Percentiles rank a stretch among this genome's conserved stretches.
These are phyloP conservation scores for Pseudogymnoascus sp. DNA, from an alignment of 2,329 filamentous ascomycete genomes.

Conservation along the genomic window DNA sequence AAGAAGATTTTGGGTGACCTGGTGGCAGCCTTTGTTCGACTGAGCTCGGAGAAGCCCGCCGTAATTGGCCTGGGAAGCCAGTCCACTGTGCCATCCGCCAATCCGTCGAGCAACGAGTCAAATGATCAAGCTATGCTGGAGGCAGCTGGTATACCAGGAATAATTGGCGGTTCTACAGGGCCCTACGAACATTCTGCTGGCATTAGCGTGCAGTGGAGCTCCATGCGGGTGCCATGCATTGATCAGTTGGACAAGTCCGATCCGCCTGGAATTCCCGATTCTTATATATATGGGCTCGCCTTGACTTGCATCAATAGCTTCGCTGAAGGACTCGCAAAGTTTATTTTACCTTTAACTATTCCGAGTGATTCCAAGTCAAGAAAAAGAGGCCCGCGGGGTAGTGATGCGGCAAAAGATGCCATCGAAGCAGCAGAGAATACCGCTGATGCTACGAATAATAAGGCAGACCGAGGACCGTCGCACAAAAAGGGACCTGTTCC, in stretches of 20 bases:
- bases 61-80: slow-evolving; percentile 85
- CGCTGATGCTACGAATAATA: slow-evolving; percentile 15
- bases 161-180: slow-evolving; percentile 67
- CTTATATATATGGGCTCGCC: slow-evolving; percentile 85
- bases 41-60: slow-evolving; percentile 83
- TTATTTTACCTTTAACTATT: slow-evolving; percentile 84
- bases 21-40: slow-evolving; percentile 79
- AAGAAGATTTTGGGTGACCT: slow-evolving; percentile 74
- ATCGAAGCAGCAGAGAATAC: background rate
- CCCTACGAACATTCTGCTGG: slow-evolving; percentile 62
- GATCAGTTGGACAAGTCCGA: slow-evolving; percentile 92
- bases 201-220: slow-evolving; percentile 88
- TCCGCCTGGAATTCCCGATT: slow-evolving; percentile 74
- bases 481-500: slow-evolving; percentile 71
- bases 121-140: slow-evolving; percentile 81
- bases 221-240: slow-evolving; percentile 76
- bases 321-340: slow-evolving; percentile 87
- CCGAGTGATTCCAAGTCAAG: slow-evolving; percentile 56
- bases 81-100: slow-evolving; percentile 68
- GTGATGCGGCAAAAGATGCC: slow-evolving; percentile 16
- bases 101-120: slow-evolving; percentile 47
- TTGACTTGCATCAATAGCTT: slow-evolving; percentile 83
- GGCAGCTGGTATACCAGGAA: slow-evolving; percentile 76
- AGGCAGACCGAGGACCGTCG: slow-evolving; percentile 53
- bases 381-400: slow-evolving; percentile 32